Conservation (phyloP, 768 basidiomycete species). For the Termitomyces sp. region DNA sequence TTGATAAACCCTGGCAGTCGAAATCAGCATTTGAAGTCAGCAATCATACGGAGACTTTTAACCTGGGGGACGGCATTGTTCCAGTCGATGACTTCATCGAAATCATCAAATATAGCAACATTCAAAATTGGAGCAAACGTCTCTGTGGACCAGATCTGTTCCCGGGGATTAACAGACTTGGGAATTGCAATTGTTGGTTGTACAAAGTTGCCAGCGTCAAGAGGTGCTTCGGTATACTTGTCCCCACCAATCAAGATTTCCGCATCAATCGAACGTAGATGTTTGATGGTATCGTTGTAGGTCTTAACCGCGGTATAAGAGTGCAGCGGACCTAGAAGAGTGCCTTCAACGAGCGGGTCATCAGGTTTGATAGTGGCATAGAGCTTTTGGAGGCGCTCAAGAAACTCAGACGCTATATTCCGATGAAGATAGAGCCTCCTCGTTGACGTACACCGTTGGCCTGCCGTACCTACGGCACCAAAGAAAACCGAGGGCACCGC, state of each 20-base stretch:
- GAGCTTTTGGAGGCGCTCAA: conserved; percentile 65
- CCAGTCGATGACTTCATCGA: conserved; percentile 84
- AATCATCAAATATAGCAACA: conserved; percentile 79
- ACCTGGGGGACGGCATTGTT: conserved; percentile 87
- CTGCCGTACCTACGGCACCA: conserved; percentile 80
- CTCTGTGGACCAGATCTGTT: conserved; percentile 71
- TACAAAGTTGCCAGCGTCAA: conserved; percentile 80
- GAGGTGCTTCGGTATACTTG: conserved; percentile 41
- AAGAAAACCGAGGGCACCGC: conserved; percentile 91
- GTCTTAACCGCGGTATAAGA: conserved; percentile 57
- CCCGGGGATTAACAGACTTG: conserved; percentile 43
- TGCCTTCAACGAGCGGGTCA: conserved; percentile 73
- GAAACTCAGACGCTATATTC: conserved; percentile 68
- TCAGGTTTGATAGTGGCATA: conserved; percentile 73
- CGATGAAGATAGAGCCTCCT: conserved; percentile 87
- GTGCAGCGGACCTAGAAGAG: conserved; percentile 87
- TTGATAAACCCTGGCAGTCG: conserved; percentile 66
- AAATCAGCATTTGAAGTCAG: conserved; percentile 10
- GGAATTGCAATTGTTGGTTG: conserved; percentile 81
- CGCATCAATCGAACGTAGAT: conserved; percentile 61
- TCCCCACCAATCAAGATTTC: conserved; percentile 74
- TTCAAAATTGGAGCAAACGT: conserved; percentile 89
- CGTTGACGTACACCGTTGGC: conserved; percentile 87
- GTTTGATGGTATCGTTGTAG: conserved; percentile 58
- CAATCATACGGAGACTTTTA: conserved; percentile 13